phyloP scores from a whole-genome alignment of 1,139 yeast species.

The Cylindricascospora bacillispora region DNA sequence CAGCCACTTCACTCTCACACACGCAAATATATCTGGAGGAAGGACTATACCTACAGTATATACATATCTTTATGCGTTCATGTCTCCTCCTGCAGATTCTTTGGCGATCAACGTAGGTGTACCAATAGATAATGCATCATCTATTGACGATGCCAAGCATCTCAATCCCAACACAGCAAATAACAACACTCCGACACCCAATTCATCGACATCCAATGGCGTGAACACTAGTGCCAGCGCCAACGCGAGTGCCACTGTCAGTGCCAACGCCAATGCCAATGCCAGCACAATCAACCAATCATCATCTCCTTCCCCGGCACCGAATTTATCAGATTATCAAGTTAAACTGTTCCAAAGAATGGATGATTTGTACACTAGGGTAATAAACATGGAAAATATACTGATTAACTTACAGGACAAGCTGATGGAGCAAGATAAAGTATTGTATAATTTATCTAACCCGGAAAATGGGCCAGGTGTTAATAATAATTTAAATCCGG shows the following conservation, averaged over 20 bases:
- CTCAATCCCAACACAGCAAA: no score
- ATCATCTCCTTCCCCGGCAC: neutral
- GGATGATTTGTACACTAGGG: conserved; percentile 22
- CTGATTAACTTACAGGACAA: neutral
- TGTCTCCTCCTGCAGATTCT: no score
- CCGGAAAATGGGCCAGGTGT: neutral
- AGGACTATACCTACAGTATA: no score
- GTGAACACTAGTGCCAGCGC: no score
- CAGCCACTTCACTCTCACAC: no score
- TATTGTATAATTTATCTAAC: neutral
- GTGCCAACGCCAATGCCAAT: neutral
- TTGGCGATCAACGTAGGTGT: no score
- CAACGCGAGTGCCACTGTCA: neutral
- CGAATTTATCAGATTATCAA: neutral
- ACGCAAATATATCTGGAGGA: no score
- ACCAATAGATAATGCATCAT: no score
- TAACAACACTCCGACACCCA: no score
- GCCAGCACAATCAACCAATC: neutral
- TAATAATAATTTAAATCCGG: neutral
- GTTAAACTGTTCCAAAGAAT: conserved; percentile 2
- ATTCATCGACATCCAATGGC: no score
- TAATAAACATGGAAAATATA: conserved; percentile 18
- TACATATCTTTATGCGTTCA: no score
- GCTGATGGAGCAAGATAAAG: neutral
- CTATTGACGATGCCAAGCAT: no score